These are phyloP conservation scores for Camellia lanceoleosa DNA, from an alignment of 148 eudicot species.

Conservation along the genomic window DNA sequence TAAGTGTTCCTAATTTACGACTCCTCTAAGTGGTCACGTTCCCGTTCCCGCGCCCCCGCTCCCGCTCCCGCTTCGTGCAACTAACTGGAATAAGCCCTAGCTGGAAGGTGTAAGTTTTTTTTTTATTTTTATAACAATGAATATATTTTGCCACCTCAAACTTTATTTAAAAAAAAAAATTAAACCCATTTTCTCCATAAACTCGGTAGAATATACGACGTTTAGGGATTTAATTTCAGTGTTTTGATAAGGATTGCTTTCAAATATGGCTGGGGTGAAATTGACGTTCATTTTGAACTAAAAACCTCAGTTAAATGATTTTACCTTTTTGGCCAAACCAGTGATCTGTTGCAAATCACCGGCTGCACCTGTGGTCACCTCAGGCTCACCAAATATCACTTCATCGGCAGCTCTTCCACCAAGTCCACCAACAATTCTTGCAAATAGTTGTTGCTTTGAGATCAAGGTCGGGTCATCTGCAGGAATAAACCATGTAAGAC, in stretches of 20 bases:
- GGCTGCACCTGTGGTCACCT: slow-evolving; percentile 97
- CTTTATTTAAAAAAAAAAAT: background rate
- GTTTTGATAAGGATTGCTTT: background rate
- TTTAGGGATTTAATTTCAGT: background rate
- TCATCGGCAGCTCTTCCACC: slow-evolving; percentile 99
- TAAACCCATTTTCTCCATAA: background rate
- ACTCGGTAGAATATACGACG: background rate
- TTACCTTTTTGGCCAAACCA: slow-evolving; percentile 95
- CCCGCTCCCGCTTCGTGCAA: too few species aligned
- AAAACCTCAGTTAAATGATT: background rate
- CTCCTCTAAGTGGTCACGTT: too few species aligned
- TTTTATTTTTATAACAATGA: background rate
- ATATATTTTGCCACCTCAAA: background rate
- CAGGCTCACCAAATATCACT: slow-evolving; percentile 91
- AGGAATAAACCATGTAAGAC: slow-evolving; percentile 98
- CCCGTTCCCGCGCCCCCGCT: too few species aligned
- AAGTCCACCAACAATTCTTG: slow-evolving; percentile 97
- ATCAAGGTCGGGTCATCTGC: slow-evolving; percentile 95
- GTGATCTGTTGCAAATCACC: slow-evolving; percentile 98
- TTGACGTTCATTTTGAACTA: background rate
- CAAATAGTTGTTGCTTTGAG: slow-evolving; percentile 93
- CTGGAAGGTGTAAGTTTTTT: background rate
- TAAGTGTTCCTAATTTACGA: too few species aligned
- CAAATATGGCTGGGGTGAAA: background rate
- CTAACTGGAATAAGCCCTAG: background rate